phyloP scores from a whole-genome alignment of 1,284 basidiomycete species.

The Ustilago esculenta region DNA sequence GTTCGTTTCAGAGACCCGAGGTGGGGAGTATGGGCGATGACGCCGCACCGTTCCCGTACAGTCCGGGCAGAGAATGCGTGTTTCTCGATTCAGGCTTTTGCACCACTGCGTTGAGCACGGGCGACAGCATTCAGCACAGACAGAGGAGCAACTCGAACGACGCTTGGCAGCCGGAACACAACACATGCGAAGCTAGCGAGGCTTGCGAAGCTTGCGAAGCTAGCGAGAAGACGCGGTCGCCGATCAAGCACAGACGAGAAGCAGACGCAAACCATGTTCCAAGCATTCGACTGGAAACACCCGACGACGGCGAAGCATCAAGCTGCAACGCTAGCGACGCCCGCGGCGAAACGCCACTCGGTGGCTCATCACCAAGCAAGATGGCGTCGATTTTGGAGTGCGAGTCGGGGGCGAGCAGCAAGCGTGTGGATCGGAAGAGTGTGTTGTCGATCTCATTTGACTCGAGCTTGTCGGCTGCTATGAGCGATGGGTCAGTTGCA shows the following conservation, averaged over 20 bases:
- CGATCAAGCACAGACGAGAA: too few relatives aligned
- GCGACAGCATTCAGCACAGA: not conserved
- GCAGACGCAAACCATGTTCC: not conserved
- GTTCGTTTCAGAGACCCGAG: not conserved
- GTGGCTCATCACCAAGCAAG: not conserved
- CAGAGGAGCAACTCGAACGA: too few relatives aligned
- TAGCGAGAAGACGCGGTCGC: too few relatives aligned
- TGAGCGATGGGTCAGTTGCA: too few relatives aligned
- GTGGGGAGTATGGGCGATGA: not conserved
- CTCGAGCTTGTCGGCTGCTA: too few relatives aligned
- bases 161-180: too few relatives aligned
- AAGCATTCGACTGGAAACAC: slow-evolving; percentile 5
- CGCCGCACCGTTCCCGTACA: slow-evolving; percentile 44
- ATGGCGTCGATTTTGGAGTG: slow-evolving; percentile 2
- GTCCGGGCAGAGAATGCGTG: slow-evolving; percentile 16
- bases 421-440: not conserved
- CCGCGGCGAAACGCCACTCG: not conserved
- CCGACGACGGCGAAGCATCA: not conserved
- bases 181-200: too few relatives aligned
- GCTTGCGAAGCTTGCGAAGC: too few relatives aligned
- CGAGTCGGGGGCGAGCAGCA: too few relatives aligned
- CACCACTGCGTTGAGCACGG: too few relatives aligned
- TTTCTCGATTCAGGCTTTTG: not conserved
- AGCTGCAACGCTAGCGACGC: too few relatives aligned
- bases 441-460: not conserved